Evolutionary conservation across 352 stramenopile genomes (phyloP), one percentile per base, ranked within the genome.

Genomic region (Discostella stelligera): DNA sequence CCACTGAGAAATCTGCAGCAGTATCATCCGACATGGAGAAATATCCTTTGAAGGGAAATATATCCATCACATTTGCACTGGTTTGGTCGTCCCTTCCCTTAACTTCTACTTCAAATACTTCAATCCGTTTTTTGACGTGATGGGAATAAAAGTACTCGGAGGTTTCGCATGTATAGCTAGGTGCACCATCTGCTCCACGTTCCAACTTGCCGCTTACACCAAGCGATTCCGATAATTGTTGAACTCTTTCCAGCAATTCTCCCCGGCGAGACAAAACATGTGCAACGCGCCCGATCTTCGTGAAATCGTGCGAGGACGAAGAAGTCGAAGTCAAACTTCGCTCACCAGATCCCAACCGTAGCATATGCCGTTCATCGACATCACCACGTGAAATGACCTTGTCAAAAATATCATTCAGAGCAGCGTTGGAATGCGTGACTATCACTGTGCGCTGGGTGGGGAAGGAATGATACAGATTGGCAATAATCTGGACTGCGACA

Each of bases 131-230:
- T 61, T 94, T 88, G 50, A 98, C 86, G 78, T 98, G 89, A 67
- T 95, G 93, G 44, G 94, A 85, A 74, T 98, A 94, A 79, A 99
- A 98, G 82, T 98, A 96, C 14, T 93, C 85, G 7, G 97, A 95
- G 20, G 96, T 98, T 84, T 98, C 96, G 65, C 96, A 98, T 25
- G 96, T 98, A 85, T 98, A 98, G 2, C 90, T 86, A 14, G 85
- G 76, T 11, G 80, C 71, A 21, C 88, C 86, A 94, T 74, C 90
- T 75, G 64, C 89, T 94, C 49, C 91, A 79, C 68, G 82, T 16
- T 94, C 92, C 6, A 85, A 79, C 66, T 72, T 86, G 72, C 77
- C 80, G 66, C 83, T 92, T 49, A 91, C 71, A 21, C 93, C 92
- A 25, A 99, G 85, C 73, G 93, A 95, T 65, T 95, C 86, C 0